These are phyloP conservation scores for Warburgia ugandensis DNA, from an alignment of 164 flowering plant species.

Conservation along the genomic window DNA sequence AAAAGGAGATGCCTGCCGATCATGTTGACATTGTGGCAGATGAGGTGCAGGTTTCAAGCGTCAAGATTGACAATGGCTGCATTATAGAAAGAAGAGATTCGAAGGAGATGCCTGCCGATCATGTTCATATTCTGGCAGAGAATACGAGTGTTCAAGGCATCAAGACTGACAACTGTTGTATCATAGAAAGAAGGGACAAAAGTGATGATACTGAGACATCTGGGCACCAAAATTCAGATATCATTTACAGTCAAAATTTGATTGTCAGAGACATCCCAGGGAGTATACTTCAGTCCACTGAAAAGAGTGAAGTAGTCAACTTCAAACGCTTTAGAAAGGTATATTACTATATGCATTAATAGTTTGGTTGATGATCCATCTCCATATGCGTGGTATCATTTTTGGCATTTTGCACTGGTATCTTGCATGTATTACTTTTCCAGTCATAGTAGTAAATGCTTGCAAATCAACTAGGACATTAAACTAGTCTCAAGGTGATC, in stretches of 20 bases:
- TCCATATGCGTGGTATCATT: not conserved
- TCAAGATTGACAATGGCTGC: constrained; percentile 9
- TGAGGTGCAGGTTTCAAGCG: constrained; percentile 6
- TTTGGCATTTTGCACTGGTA: not conserved
- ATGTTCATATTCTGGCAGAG: no score
- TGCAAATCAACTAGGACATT: no score
- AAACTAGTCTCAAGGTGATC: no score
- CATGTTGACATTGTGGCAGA: constrained; percentile 11
- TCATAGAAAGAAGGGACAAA: constrained; percentile 17
- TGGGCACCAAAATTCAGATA: constrained; percentile 30
- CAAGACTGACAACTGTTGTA: constrained; percentile 10
- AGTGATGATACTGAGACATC: constrained; percentile 32
- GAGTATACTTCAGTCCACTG: constrained; percentile 13
- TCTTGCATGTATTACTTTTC: no score
- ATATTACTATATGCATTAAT: constrained; percentile 1
- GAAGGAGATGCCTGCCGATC: constrained; percentile 32
- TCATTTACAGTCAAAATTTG: constrained; percentile 64
- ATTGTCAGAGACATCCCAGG: constrained; percentile 34
- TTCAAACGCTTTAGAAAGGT: constrained; percentile 89
- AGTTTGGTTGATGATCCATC: no score
- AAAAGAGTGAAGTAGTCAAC: constrained; percentile 27
- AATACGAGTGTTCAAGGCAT: constrained; percentile 4
- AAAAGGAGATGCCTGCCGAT: constrained; percentile 13
- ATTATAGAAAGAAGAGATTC: constrained; percentile 14
- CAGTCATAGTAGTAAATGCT: no score